These are phyloP conservation scores for Vinca major DNA, from an alignment of 305 asterid genomes.

Conservation along the genomic window DNA sequence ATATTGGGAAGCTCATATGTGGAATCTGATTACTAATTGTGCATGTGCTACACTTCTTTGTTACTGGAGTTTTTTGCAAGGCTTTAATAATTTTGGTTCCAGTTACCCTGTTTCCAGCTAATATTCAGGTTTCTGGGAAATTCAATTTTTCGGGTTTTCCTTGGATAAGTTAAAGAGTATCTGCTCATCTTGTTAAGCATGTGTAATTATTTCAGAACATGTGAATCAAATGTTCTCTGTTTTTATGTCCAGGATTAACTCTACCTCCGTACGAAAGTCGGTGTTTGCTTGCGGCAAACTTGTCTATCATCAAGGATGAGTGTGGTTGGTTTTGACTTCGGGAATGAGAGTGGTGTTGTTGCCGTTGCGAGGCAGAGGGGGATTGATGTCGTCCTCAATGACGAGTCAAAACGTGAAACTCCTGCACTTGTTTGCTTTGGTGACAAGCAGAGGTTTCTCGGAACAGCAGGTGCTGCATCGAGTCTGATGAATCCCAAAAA, in stretches of 20 bases:
- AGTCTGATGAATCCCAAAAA: slow-evolving; percentile 92
- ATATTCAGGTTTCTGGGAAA: not conserved
- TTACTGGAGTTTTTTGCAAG: not conserved
- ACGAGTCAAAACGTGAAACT: slow-evolving; percentile 90
- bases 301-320: slow-evolving; percentile 50
- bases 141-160: no score
- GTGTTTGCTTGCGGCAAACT: slow-evolving; percentile 8
- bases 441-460: slow-evolving; percentile 90
- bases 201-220: not conserved
- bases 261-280: slow-evolving; percentile 1
- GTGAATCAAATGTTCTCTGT: not conserved
- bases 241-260: slow-evolving; percentile 22
- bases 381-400: slow-evolving; percentile 84
- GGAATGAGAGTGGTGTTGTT: slow-evolving; percentile 84
- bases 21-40: not conserved
- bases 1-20: not conserved
- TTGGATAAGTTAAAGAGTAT: not conserved
- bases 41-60: not conserved
- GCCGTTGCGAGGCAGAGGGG: slow-evolving; percentile 97
- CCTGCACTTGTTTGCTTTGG: slow-evolving; percentile 88
- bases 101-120: not conserved
- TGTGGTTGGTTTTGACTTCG: slow-evolving; percentile 90
- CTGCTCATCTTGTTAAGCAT: not conserved
- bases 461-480: slow-evolving; percentile 97
- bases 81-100: not conserved